Percentiles rank a stretch among this genome's conserved stretches.
phyloP scores from a whole-genome alignment of 139 green algal species.

The Raphidocelis subcapitata region DNA sequence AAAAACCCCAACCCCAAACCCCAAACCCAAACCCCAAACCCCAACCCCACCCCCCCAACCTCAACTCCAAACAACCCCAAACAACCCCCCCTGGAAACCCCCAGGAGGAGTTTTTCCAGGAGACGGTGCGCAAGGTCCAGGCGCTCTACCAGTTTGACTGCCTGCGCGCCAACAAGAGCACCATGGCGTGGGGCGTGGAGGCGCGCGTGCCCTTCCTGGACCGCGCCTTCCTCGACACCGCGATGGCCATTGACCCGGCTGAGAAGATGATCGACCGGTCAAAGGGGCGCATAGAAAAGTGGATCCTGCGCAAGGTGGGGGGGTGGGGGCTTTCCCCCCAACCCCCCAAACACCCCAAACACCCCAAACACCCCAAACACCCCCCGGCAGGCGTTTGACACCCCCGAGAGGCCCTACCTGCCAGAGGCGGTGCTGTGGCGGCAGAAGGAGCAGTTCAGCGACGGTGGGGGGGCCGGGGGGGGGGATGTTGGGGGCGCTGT shows the following conservation, averaged over 20 bases:
- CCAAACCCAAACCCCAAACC: too few relatives aligned
- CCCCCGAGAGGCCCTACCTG: slow-evolving; percentile 83
- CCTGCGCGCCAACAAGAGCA: slow-evolving; percentile 95
- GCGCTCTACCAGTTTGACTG: slow-evolving; percentile 95
- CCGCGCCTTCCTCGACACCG: slow-evolving; percentile 84
- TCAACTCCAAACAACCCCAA: background rate
- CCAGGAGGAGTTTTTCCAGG: slow-evolving; percentile 85
- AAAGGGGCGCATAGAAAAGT: slow-evolving; percentile 91
- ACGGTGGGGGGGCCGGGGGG: too few relatives aligned
- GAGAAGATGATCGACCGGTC: slow-evolving; percentile 90
- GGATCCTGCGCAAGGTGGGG: slow-evolving; percentile 93
- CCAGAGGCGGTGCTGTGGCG: slow-evolving; percentile 85
- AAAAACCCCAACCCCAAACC: too few relatives aligned
- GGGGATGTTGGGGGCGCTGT: too few relatives aligned
- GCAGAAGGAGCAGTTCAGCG: slow-evolving; percentile 99
- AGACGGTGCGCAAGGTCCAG: slow-evolving; percentile 88
- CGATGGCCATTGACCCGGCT: slow-evolving; percentile 88
- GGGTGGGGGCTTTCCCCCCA: too few relatives aligned
- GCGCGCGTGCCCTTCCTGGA: slow-evolving; percentile 96
- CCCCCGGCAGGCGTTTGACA: slow-evolving; percentile 99
- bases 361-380: too few relatives aligned
- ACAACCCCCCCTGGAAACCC: too few relatives aligned
- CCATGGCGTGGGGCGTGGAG: slow-evolving; percentile 94
- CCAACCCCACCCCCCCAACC: background rate
- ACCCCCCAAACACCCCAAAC: too few relatives aligned